Evolutionary conservation across 139 green algal genomes (phyloP).

Genomic region (Chlamydomonas sphaeroides): DNA sequence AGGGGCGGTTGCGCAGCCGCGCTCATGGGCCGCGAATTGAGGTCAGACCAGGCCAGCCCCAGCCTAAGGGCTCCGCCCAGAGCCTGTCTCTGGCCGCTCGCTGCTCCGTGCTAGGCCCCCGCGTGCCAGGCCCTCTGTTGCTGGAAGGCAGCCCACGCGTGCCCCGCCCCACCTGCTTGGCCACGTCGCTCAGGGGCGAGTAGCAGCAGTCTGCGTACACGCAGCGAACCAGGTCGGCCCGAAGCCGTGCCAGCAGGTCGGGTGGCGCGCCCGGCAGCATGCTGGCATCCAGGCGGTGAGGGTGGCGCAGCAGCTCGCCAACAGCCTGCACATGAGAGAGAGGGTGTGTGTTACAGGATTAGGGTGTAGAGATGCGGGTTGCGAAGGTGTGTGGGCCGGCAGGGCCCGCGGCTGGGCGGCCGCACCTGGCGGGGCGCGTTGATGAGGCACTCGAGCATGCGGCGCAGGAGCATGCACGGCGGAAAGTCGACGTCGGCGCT

Average conservation of each 20-base stretch:
- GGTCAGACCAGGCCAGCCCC: no score
- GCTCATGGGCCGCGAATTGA: no score
- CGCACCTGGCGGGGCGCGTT: slow-evolving; percentile 26
- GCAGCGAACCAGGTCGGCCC: slow-evolving; percentile 55
- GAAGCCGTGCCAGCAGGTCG: slow-evolving; percentile 56
- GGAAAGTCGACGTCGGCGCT: slow-evolving; percentile 70
- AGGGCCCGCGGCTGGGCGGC: no score
- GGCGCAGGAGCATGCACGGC: slow-evolving; percentile 77
- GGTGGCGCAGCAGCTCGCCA: slow-evolving; percentile 54
- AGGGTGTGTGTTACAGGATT: no score
- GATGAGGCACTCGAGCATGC: slow-evolving; percentile 59
- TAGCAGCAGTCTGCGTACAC: slow-evolving; percentile 66
- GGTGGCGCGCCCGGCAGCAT: slow-evolving; percentile 12
- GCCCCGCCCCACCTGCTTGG: slow-evolving; percentile 56
- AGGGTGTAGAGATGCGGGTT: no score
- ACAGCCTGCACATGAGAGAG: slow-evolving; percentile 19
- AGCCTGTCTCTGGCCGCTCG: no score
- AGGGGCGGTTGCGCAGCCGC: no score
- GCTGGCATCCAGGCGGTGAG: slow-evolving; percentile 4
- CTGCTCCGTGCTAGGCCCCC: no score
- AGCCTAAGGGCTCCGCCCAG: no score
- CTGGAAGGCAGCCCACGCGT: not conserved
- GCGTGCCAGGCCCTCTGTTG: no score
- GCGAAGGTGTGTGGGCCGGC: no score
- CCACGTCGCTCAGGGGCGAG: slow-evolving; percentile 67